Conservation (phyloP, 2,329 filamentous ascomycete species). For the Aspergillus unguis region DNA sequence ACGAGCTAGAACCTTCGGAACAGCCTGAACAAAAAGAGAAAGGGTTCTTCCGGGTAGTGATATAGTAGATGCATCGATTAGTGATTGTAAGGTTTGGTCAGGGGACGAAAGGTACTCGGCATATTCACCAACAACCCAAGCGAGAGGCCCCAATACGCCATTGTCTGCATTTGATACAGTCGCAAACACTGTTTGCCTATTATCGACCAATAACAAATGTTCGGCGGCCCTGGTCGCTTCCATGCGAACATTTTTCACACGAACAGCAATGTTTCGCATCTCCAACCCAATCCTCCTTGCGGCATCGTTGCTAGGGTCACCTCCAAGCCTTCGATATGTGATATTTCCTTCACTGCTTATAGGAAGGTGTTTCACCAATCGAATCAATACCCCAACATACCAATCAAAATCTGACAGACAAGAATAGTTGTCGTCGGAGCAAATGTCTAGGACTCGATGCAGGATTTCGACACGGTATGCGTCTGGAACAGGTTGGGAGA, state of each 20-base stretch:
- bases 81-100: slow-evolving; percentile 67
- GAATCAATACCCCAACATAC: slow-evolving; percentile 88
- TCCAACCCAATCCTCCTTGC: slow-evolving; percentile 68
- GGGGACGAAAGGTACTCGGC: slow-evolving; percentile 67
- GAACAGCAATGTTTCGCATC: slow-evolving; percentile 83
- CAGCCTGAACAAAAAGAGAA: slow-evolving; percentile 76
- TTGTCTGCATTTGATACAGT: slow-evolving; percentile 49
- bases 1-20: slow-evolving; percentile 77
- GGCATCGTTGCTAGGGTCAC: slow-evolving; percentile 21
- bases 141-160: slow-evolving; percentile 69
- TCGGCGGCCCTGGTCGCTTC: slow-evolving; percentile 83
- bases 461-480: slow-evolving; percentile 86
- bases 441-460: slow-evolving; percentile 79
- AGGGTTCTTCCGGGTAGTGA: slow-evolving; percentile 63
- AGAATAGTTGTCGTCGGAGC: slow-evolving; percentile 80
- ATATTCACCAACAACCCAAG: slow-evolving; percentile 89
- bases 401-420: slow-evolving; percentile 91
- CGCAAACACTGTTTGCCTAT: slow-evolving; percentile 57
- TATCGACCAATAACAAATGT: slow-evolving; percentile 61
- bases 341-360: slow-evolving; percentile 21
- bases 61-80: slow-evolving; percentile 65
- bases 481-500: slow-evolving; percentile 57
- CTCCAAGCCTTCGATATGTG: slow-evolving; percentile 13
- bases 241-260: slow-evolving; percentile 77
- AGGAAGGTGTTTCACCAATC: slow-evolving; percentile 67